Evolutionary conservation across 345 rosid species (phyloP).

Genomic region (Rhizophora mangle): DNA sequence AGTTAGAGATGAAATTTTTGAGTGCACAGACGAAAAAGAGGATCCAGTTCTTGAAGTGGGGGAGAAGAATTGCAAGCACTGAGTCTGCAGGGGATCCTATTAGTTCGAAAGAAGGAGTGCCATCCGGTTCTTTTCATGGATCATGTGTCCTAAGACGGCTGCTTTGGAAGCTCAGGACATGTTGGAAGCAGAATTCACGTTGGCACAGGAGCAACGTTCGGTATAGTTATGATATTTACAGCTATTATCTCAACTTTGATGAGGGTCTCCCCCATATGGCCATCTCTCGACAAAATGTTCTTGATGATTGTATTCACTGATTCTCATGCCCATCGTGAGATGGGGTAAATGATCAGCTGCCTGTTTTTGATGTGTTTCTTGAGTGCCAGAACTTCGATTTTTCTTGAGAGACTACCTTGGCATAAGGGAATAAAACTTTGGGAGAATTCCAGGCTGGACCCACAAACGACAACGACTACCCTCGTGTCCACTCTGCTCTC

Average conservation of each 20-base stretch:
- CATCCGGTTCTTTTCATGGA: slow-evolving; percentile 8
- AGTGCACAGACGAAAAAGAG: slow-evolving; percentile 13
- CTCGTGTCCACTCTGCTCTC: too few species aligned
- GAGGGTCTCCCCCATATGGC: slow-evolving; percentile 22
- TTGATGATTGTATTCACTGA: not conserved
- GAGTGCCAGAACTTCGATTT: not conserved
- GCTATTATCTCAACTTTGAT: slow-evolving; percentile 38
- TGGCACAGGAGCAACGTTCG: slow-evolving; percentile 16
- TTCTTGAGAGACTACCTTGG: too few species aligned
- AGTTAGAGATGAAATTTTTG: slow-evolving; percentile 19
- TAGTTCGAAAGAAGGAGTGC: slow-evolving; percentile 10
- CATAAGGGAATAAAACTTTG: not conserved
- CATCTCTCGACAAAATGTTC: not conserved
- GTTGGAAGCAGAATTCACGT: slow-evolving; percentile 24
- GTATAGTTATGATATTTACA: slow-evolving; percentile 35
- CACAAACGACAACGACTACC: too few species aligned
- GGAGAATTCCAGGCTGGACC: not conserved
- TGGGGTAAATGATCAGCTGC: not conserved
- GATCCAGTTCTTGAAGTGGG: slow-evolving; percentile 22
- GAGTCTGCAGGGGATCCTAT: slow-evolving; percentile 15
- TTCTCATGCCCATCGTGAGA: not conserved
- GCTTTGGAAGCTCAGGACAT: slow-evolving; percentile 25
- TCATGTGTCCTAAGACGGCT: slow-evolving; percentile 18
- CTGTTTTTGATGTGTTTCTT: not conserved
- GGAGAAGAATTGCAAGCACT: slow-evolving; percentile 19